Conservation (phyloP, 768 basidiomycete species). For the Boletus pseudopeckii region DNA sequence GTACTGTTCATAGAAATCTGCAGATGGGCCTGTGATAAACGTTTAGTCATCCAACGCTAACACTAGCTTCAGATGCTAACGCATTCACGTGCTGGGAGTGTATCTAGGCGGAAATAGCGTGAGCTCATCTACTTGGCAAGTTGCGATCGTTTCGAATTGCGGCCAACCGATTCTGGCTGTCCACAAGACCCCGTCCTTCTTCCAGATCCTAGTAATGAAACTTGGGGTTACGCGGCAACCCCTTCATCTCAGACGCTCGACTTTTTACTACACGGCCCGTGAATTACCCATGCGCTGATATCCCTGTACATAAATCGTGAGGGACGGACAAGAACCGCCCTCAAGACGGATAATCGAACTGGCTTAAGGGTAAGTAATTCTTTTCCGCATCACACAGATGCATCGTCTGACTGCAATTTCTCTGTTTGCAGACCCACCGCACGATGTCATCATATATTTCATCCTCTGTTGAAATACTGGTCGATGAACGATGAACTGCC, state of each 20-base stretch:
- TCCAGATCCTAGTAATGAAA: background rate
- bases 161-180: background rate
- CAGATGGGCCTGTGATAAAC: too few relatives aligned
- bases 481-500: too few relatives aligned
- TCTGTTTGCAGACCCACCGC: background rate
- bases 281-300: background rate
- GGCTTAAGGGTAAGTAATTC: background rate
- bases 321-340: background rate
- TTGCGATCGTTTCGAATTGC: background rate
- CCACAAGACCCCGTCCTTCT: background rate
- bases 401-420: background rate
- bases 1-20: too few relatives aligned
- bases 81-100: background rate
- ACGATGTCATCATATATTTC: constrained; percentile 9
- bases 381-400: background rate
- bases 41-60: too few relatives aligned
- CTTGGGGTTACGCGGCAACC: background rate
- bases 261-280: background rate
- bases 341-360: background rate
- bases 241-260: background rate
- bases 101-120: background rate
- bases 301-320: background rate
- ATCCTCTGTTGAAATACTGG: background rate
- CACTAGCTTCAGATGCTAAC: background rate
- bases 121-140: background rate